These are phyloP conservation scores for Fusarium brevicatenulatum DNA, from an alignment of 2,329 filamentous ascomycete genomes.

Conservation along the genomic window DNA sequence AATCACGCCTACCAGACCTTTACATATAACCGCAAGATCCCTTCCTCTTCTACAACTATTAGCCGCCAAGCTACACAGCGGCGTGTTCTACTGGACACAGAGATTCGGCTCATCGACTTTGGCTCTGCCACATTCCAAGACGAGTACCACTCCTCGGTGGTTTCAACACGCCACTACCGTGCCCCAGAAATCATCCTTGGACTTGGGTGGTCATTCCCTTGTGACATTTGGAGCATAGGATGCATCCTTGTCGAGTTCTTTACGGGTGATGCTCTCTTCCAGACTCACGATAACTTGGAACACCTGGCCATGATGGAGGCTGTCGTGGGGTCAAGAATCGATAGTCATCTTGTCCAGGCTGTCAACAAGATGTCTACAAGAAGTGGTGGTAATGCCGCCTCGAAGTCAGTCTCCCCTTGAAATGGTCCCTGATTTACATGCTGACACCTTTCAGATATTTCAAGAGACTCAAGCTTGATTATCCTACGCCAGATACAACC, in stretches of 20 bases:
- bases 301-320: slow-evolving; percentile 82
- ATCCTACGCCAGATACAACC: slow-evolving; percentile 71
- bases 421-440: neutral
- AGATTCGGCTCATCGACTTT: slow-evolving; percentile 77
- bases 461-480: slow-evolving; percentile 72
- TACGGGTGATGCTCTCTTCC: slow-evolving; percentile 76
- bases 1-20: slow-evolving; percentile 75
- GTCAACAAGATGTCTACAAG: slow-evolving; percentile 64
- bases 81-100: slow-evolving; percentile 72
- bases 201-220: slow-evolving; percentile 76
- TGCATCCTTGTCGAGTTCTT: slow-evolving; percentile 79
- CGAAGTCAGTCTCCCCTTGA: slow-evolving; percentile 63
- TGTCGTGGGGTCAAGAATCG: slow-evolving; percentile 69
- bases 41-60: slow-evolving; percentile 70
- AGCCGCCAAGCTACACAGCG: slow-evolving; percentile 71
- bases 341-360: slow-evolving; percentile 63
- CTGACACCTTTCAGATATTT: slow-evolving; percentile 66
- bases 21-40: slow-evolving; percentile 75
- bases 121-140: slow-evolving; percentile 78
- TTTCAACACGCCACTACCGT: slow-evolving; percentile 75
- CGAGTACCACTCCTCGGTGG: slow-evolving; percentile 77
- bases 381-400: slow-evolving; percentile 68
- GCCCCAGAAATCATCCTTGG: slow-evolving; percentile 77
- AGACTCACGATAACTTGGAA: slow-evolving; percentile 78
- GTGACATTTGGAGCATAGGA: slow-evolving; percentile 79